Conservation (phyloP, 345 rosid genomes). For the Populus deltoides region DNA sequence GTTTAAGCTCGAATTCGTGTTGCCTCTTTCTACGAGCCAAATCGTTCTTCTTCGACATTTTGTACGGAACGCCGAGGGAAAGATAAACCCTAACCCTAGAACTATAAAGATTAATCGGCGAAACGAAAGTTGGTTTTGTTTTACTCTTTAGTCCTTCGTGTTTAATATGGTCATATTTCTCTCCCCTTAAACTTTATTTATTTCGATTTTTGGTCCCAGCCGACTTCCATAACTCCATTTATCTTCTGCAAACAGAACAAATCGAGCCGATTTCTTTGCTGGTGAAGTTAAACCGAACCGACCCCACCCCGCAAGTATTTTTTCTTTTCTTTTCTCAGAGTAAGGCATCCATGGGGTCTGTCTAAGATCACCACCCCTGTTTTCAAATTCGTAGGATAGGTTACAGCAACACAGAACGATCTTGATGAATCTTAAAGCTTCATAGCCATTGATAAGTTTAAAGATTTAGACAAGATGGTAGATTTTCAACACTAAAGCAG, state of each 20-base stretch:
- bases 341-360: background rate
- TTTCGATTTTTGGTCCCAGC: background rate
- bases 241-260: background rate
- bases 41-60: constrained; percentile 96
- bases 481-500: background rate
- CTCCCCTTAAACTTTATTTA: background rate
- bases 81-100: constrained; percentile 19
- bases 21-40: constrained; percentile 74
- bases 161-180: background rate
- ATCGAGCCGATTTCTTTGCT: no score
- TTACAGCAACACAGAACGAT: no score
- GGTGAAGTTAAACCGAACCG: background rate
- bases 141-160: background rate
- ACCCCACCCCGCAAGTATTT: background rate
- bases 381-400: no score
- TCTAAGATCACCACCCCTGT: no score
- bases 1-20: constrained; percentile 78
- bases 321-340: no score
- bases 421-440: no score
- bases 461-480: no score
- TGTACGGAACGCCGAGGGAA: background rate
- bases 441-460: no score
- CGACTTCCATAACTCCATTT: background rate
- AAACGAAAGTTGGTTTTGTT: background rate
- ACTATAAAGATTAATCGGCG: background rate